Evolutionary conservation across 1,284 basidiomycete species (phyloP).

Genomic region (Cerrena zonata): DNA sequence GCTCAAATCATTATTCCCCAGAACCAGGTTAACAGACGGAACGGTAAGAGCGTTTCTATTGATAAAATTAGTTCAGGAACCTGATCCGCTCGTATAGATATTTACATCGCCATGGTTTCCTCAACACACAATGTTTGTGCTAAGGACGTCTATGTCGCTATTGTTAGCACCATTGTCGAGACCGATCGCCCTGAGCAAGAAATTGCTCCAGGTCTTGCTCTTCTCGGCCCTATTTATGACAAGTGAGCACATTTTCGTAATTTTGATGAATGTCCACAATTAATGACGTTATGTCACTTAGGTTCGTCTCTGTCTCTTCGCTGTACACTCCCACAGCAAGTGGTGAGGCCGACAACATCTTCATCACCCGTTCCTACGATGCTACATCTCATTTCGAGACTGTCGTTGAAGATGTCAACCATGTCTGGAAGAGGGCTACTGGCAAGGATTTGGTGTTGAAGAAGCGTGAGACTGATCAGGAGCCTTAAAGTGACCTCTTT

Average conservation of each 20-base stretch:
- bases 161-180: slow-evolving; percentile 98
- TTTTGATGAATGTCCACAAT: slow-evolving; percentile 1
- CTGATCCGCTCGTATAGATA: slow-evolving; percentile 62
- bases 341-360: slow-evolving; percentile 84
- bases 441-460: slow-evolving; percentile 75
- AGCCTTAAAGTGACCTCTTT: slow-evolving; percentile 36
- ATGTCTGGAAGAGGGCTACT: slow-evolving; percentile 85
- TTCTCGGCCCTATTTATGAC: slow-evolving; percentile 90
- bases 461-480: slow-evolving; percentile 72
- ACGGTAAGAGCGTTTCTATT: slow-evolving; percentile 57
- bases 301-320: slow-evolving; percentile 86
- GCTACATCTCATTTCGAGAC: slow-evolving; percentile 99
- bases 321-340: slow-evolving; percentile 85
- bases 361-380: slow-evolving; percentile 96
- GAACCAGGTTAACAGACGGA: slow-evolving; percentile 91
- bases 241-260: slow-evolving; percentile 56
- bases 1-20: slow-evolving; percentile 98
- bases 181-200: slow-evolving; percentile 90
- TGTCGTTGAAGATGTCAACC: slow-evolving; percentile 88
- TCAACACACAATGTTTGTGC: slow-evolving; percentile 96
- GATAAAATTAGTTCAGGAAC: slow-evolving; percentile 5
- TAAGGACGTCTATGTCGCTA: slow-evolving; percentile 90
- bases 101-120: slow-evolving; percentile 97
- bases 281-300: slow-evolving; percentile 26
- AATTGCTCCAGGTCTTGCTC: slow-evolving; percentile 84